A percentile compares a stretch with the other conserved stretches of the same genome.
These are phyloP conservation scores for Dendrocalamus latiflorus DNA, from an alignment of 202 grass and related monocot species.

Conservation along the genomic window DNA sequence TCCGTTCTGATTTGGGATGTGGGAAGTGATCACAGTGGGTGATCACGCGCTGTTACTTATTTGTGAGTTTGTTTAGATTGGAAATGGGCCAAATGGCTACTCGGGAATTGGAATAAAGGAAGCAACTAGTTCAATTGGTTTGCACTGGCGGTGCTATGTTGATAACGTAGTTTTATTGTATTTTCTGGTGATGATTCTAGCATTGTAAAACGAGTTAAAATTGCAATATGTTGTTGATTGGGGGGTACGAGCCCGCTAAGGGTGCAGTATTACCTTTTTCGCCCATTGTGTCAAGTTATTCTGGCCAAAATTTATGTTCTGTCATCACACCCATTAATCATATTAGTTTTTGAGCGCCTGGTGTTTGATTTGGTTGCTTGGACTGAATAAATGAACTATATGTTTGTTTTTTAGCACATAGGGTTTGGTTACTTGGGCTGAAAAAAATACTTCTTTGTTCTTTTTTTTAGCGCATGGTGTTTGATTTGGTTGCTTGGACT, in stretches of 20 bases:
- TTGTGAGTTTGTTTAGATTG: not conserved
- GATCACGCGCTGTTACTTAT: not conserved
- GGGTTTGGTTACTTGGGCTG: not conserved
- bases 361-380: not conserved
- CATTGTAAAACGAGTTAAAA: not conserved
- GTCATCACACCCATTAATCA: not conserved
- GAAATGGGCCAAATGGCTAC: not conserved
- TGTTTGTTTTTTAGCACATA: not conserved
- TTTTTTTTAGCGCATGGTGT: not conserved
- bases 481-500: not conserved
- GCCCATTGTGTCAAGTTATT: not conserved
- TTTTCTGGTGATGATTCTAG: not conserved
- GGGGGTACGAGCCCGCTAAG: not conserved
- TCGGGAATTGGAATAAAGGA: not conserved
- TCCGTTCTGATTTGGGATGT: not conserved
- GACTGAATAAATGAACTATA: not conserved
- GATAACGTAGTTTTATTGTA: not conserved
- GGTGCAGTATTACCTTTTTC: not conserved
- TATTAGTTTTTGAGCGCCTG: not conserved
- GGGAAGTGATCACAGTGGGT: not conserved
- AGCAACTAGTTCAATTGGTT: not conserved
- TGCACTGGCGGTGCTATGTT: not conserved
- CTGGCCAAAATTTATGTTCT: not conserved
- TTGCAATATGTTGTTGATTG: not conserved
- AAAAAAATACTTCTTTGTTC: too few relatives aligned